Percentiles rank a stretch among this genome's conserved stretches.
Evolutionary conservation across 2,329 filamentous ascomycete genomes (phyloP).

Genomic region (Scedosporium apiospermum): DNA sequence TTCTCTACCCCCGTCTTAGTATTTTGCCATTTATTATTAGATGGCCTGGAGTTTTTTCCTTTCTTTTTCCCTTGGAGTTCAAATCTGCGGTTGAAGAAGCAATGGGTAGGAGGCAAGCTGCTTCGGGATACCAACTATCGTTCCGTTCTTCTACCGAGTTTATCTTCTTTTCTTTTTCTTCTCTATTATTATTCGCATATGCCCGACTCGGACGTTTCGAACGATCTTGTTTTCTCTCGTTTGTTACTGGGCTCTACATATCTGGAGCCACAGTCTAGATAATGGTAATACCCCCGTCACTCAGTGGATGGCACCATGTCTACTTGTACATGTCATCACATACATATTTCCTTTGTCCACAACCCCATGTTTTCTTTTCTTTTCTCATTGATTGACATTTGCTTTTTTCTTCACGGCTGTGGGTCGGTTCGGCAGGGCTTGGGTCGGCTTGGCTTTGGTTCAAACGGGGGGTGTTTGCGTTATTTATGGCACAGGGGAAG

Average conservation of each 20-base stretch:
- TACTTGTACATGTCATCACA: not conserved
- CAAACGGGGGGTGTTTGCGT: not conserved
- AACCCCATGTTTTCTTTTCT: not conserved
- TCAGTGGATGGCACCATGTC: not conserved
- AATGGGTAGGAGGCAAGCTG: no score
- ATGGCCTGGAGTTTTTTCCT: no score
- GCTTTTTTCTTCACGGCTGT: not conserved
- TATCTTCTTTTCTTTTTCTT: no score
- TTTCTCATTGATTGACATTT: not conserved
- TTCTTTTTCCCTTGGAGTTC: no score
- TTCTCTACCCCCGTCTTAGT: not conserved
- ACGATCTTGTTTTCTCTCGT: not conserved
- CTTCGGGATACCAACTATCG: no score
- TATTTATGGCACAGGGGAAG: no score
- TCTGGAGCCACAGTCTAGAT: slow-evolving; percentile 1
- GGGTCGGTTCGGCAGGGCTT: not conserved
- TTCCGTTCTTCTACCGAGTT: no score
- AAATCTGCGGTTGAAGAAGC: no score
- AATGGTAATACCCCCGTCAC: slow-evolving; percentile 6
- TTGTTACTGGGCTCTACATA: slow-evolving; percentile 4
- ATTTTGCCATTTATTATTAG: no score
- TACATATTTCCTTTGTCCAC: not conserved
- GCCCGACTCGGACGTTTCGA: not conserved
- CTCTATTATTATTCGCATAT: no score
- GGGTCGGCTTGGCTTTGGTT: not conserved